phyloP scores from a whole-genome alignment of 2,329 filamentous ascomycete genomes.

The Magnaporthales sp. region DNA sequence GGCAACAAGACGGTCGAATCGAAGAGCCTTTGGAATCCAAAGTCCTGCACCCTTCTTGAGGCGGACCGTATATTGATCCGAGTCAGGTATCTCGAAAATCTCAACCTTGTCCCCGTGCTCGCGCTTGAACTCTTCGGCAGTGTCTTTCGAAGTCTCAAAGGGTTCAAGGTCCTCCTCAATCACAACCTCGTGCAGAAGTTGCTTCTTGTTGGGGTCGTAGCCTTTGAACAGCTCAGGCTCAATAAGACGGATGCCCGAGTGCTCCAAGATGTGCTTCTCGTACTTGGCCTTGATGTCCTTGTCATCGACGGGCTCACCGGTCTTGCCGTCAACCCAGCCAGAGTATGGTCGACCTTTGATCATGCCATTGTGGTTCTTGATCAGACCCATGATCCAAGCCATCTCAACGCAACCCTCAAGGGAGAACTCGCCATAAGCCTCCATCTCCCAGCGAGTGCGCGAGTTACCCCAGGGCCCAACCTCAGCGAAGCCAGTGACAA shows the following conservation, averaged over 20 bases:
- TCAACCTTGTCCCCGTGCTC: slow-evolving; percentile 97
- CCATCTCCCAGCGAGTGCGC: slow-evolving; percentile 98
- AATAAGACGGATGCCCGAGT: slow-evolving; percentile 94
- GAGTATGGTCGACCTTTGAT: slow-evolving; percentile 96
- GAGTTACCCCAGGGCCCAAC: slow-evolving; percentile 98
- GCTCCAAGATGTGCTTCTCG: slow-evolving; percentile 92
- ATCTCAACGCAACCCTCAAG: slow-evolving; percentile 97
- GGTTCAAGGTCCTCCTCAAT: slow-evolving; percentile 96
- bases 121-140: slow-evolving; percentile 92
- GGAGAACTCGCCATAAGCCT: slow-evolving; percentile 92
- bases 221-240: slow-evolving; percentile 95
- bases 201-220: slow-evolving; percentile 98
- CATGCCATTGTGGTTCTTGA: slow-evolving; percentile 95
- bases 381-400: slow-evolving; percentile 99
- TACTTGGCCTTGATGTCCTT: slow-evolving; percentile 98
- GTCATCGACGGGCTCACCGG: slow-evolving; percentile 90
- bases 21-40: slow-evolving; percentile 92
- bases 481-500: slow-evolving; percentile 93
- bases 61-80: slow-evolving; percentile 88
- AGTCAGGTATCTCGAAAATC: slow-evolving; percentile 89
- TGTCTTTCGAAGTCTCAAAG: slow-evolving; percentile 96
- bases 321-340: slow-evolving; percentile 93
- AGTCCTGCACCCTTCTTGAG: slow-evolving; percentile 93
- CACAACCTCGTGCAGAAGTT: slow-evolving; percentile 93
- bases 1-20: slow-evolving; percentile 94